Evolutionary conservation across 352 stramenopile species (phyloP).

Genomic region (Thalassiosira livingstoniorum): DNA sequence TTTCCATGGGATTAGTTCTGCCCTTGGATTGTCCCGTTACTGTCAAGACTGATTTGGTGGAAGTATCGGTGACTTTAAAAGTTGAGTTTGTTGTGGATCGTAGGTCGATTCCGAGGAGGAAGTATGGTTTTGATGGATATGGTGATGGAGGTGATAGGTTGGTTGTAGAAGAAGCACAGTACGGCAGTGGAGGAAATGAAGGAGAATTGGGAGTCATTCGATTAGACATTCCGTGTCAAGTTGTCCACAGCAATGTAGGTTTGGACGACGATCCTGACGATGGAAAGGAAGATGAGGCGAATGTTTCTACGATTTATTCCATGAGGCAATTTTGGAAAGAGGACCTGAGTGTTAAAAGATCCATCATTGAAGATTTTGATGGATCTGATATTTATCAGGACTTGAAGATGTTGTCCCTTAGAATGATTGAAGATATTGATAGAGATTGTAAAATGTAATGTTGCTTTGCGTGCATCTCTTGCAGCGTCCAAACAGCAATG

Average conservation of each 20-base stretch:
- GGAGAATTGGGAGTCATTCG: conserved; percentile 53
- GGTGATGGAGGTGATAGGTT: neutral
- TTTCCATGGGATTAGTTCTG: conserved; percentile 75
- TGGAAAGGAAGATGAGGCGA: conserved; percentile 43
- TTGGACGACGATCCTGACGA: conserved; percentile 29
- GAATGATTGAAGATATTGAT: conserved; percentile 39
- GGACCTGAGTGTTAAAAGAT: neutral
- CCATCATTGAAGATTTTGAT: conserved; percentile 40
- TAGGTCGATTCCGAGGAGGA: neutral
- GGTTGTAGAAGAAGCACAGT: neutral
- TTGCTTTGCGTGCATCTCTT: too few species aligned
- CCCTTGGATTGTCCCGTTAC: conserved; percentile 70
- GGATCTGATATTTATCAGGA: conserved; percentile 64
- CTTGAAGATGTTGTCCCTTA: conserved; percentile 71
- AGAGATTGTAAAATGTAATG: too few species aligned
- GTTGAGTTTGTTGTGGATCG: conserved; percentile 79
- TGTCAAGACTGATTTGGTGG: conserved; percentile 77
- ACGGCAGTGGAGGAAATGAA: conserved; percentile 14
- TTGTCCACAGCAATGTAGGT: conserved; percentile 53
- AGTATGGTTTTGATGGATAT: neutral
- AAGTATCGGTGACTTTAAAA: conserved; percentile 64
- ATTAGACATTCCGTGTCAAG: conserved; percentile 73
- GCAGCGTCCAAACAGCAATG: too few species aligned
- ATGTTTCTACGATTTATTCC: conserved; percentile 37
- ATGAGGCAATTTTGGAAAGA: conserved; percentile 43